These are phyloP conservation scores for Ambispora gerdemannii DNA, from an alignment of 192 early-diverging fungal genomes.

Conservation along the genomic window DNA sequence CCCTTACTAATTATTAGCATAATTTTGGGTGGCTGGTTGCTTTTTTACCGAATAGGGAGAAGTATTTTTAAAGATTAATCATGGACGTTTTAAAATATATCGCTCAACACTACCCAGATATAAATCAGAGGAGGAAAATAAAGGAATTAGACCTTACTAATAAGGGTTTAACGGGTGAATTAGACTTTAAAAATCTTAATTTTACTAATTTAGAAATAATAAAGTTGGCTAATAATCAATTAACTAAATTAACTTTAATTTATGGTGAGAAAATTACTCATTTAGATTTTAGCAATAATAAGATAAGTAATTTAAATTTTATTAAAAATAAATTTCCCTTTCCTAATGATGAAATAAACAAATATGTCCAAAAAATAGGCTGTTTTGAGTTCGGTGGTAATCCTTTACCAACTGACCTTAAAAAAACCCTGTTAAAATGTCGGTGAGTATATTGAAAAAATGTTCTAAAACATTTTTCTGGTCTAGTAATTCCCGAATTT, in stretches of 20 bases:
- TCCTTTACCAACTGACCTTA: background rate
- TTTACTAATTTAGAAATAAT: background rate
- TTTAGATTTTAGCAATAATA: background rate
- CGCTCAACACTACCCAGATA: background rate
- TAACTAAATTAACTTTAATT: background rate
- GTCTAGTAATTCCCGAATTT: background rate
- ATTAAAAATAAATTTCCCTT: background rate
- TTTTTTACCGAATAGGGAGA: background rate
- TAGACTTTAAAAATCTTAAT: background rate
- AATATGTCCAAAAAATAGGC: no score
- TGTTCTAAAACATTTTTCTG: background rate
- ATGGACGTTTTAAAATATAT: background rate
- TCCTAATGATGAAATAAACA: background rate
- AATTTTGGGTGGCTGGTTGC: background rate
- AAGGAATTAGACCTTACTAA: background rate
- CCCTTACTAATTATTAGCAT: background rate
- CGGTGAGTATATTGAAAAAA: background rate
- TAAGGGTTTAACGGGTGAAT: background rate
- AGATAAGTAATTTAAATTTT: background rate
- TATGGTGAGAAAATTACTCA: background rate
- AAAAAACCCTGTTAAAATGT: background rate
- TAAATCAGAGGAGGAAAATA: background rate
- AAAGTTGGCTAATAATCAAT: background rate
- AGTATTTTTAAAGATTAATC: background rate
- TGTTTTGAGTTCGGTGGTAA: no score